phyloP scores from a whole-genome alignment of 2,329 filamentous ascomycete genomes.

The Pseudopithomyces chartarum region DNA sequence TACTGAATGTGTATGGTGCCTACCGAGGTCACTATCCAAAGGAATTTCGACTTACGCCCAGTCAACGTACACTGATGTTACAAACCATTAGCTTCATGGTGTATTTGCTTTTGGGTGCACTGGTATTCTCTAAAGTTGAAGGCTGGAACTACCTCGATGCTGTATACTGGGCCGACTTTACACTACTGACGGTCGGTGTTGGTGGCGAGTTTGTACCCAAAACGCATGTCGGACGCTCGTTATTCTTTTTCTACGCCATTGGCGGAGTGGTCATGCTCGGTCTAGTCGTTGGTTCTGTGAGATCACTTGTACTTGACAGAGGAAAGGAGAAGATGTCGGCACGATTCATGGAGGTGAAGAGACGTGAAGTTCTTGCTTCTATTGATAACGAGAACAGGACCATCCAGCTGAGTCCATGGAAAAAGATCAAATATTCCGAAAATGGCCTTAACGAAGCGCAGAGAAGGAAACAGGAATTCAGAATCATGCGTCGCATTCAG shows the following conservation, averaged over 20 bases:
- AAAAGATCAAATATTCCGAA: conserved; percentile 48
- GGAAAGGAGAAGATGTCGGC: conserved; percentile 58
- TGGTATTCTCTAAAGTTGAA: conserved; percentile 56
- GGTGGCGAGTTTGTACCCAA: conserved; percentile 56
- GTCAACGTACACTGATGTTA: conserved; percentile 61
- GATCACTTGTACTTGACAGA: conserved; percentile 56
- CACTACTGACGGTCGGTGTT: conserved; percentile 60
- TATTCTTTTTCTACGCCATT: conserved; percentile 61
- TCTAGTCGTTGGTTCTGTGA: conserved; percentile 60
- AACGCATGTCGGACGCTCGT: conserved; percentile 55
- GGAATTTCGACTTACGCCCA: conserved; percentile 60
- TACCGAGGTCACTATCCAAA: conserved; percentile 59
- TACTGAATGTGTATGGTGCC: conserved; percentile 61
- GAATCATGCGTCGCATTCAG: conserved; percentile 49
- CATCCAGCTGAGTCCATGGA: conserved; percentile 50
- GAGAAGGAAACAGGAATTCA: conserved; percentile 55
- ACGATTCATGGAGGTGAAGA: conserved; percentile 55
- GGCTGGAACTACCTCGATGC: conserved; percentile 59
- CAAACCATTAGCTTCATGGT: conserved; percentile 57
- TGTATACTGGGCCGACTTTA: conserved; percentile 62
- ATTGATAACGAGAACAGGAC: conserved; percentile 47
- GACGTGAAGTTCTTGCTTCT: conserved; percentile 48
- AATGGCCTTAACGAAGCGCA: conserved; percentile 44
- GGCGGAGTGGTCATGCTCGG: conserved; percentile 61
- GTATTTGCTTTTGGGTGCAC: conserved; percentile 54